Conservation (phyloP, 2,329 filamentous ascomycete species). For the Beauveria sp. region DNA sequence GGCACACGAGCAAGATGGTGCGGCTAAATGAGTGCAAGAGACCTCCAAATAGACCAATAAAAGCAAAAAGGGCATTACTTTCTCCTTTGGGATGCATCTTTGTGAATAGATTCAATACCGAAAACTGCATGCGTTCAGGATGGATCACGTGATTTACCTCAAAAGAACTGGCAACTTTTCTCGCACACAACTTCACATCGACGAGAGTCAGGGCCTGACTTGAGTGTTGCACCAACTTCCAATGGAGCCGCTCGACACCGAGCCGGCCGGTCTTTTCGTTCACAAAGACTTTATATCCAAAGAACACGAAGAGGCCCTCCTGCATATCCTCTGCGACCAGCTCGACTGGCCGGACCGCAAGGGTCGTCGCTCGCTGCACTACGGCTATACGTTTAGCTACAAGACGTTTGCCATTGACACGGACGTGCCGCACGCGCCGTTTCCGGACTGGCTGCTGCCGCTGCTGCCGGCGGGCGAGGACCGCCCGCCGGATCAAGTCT, state of each 20-base stretch:
- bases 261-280: conserved; percentile 27
- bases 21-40: neutral
- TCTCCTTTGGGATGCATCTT: neutral
- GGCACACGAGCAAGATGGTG: neutral
- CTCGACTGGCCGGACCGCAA: conserved; percentile 38
- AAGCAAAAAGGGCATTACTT: too few relatives aligned
- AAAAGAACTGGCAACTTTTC: neutral
- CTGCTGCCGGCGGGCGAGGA: conserved; percentile 33
- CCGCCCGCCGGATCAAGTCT: conserved; percentile 48
- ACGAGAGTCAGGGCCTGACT: neutral
- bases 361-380: conserved; percentile 44
- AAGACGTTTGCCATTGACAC: conserved; percentile 49
- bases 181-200: neutral
- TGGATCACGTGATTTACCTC: neutral
- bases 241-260: conserved; percentile 5
- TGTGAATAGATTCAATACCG: neutral
- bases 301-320: conserved; percentile 31
- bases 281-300: conserved; percentile 33
- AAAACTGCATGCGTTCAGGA: neutral
- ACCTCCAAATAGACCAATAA: neutral
- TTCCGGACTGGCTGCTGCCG: conserved; percentile 43
- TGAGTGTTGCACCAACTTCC: neutral
- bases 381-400: conserved; percentile 51
- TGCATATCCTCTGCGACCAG: conserved; percentile 35
- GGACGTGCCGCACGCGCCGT: conserved; percentile 39